Conservation (phyloP, 768 basidiomycete genomes). For the Lactarius pseudohatsudake region DNA sequence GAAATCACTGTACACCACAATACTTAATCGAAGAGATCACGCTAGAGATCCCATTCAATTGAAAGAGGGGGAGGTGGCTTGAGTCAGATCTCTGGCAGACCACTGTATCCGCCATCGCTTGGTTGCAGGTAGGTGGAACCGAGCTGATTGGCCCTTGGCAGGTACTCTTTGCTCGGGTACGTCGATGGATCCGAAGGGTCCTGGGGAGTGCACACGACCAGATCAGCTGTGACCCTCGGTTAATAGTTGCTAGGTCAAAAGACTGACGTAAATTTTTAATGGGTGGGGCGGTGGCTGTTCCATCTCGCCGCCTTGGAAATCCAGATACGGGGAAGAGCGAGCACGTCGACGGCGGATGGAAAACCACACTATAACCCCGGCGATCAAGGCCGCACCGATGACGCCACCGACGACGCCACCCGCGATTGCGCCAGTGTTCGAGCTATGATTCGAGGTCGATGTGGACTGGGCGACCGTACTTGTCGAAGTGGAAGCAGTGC, state of each 20-base stretch:
- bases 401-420: slow-evolving; percentile 64
- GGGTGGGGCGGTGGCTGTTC: neutral
- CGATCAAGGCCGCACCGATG: slow-evolving; percentile 46
- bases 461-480: neutral
- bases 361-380: slow-evolving; percentile 43
- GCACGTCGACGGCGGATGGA: slow-evolving; percentile 35
- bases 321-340: slow-evolving; percentile 27
- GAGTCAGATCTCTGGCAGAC: slow-evolving; percentile 26
- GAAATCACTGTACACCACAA: neutral
- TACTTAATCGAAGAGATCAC: neutral
- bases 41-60: neutral
- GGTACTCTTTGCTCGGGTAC: slow-evolving; percentile 14
- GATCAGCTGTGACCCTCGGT: neutral
- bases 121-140: slow-evolving; percentile 7
- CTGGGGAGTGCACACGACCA: slow-evolving; percentile 11
- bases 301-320: slow-evolving; percentile 3
- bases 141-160: neutral
- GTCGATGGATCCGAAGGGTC: slow-evolving; percentile 30
- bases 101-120: slow-evolving; percentile 12
- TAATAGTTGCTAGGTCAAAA: neutral
- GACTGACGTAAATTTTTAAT: slow-evolving; percentile 21
- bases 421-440: slow-evolving; percentile 59
- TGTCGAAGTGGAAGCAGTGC: neutral
- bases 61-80: neutral
- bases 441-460: neutral